These are phyloP conservation scores for Jasminum sambac DNA, from an alignment of 257 asterid genomes.

Conservation along the genomic window DNA sequence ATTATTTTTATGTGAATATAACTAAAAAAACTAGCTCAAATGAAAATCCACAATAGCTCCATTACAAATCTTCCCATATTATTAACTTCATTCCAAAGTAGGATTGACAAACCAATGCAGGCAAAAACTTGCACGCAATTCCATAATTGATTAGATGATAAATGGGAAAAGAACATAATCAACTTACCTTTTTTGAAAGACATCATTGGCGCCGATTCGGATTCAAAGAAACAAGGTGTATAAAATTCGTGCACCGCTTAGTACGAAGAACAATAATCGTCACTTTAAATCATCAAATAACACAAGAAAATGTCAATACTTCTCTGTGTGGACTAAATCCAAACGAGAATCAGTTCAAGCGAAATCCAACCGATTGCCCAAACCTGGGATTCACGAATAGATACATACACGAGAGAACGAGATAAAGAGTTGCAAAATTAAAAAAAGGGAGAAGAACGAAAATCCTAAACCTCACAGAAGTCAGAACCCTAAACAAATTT, in stretches of 20 bases:
- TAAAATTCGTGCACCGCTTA: conserved; percentile 29
- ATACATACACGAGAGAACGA: no score
- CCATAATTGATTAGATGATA: not conserved
- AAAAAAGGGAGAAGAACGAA: no score
- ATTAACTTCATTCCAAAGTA: not conserved
- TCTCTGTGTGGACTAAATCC: not conserved
- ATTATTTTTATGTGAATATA: not conserved
- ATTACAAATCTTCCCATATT: not conserved
- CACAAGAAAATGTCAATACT: not conserved
- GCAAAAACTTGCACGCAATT: conserved; percentile 3
- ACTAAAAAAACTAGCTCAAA: not conserved
- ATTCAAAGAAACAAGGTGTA: conserved; percentile 25
- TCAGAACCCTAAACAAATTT: no score
- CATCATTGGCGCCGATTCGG: conserved; percentile 55
- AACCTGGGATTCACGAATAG: no score
- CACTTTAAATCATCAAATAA: not conserved
- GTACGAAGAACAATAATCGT: conserved; percentile 6
- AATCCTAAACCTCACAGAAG: no score
- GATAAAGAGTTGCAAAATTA: no score
- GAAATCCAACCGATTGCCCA: no score
- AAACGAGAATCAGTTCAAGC: not conserved
- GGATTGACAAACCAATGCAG: not conserved
- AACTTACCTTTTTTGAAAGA: conserved; percentile 71
- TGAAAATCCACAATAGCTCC: not conserved
- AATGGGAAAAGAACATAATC: not conserved